These are phyloP conservation scores for Macroventuria anomochaeta DNA, from an alignment of 2,329 filamentous ascomycete species.

Conservation along the genomic window DNA sequence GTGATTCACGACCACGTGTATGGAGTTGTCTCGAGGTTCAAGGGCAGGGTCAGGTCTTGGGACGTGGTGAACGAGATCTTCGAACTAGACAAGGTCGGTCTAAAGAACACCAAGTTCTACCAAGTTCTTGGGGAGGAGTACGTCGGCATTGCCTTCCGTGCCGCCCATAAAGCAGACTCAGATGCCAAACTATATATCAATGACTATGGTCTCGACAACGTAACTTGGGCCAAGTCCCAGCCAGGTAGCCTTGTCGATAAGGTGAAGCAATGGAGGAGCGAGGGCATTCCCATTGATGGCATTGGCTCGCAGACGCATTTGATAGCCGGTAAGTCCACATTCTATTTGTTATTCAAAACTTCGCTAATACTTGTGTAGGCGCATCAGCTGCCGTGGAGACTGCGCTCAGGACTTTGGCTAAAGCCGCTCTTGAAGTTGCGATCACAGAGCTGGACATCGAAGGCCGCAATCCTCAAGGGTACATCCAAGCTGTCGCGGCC, in stretches of 20 bases:
- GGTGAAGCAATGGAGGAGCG: conserved; percentile 69
- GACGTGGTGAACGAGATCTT: conserved; percentile 72
- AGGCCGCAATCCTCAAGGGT: conserved; percentile 63
- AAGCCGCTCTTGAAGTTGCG: conserved; percentile 59
- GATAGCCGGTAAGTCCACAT: conserved; percentile 3
- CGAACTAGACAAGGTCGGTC: conserved; percentile 62
- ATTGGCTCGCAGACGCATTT: conserved; percentile 60
- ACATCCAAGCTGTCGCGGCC: conserved; percentile 61
- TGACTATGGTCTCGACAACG: conserved; percentile 69
- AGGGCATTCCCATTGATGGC: too few relatives aligned
- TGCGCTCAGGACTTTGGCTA: background rate
- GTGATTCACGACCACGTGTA: conserved; percentile 68
- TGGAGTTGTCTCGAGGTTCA: conserved; percentile 65
- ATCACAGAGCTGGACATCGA: conserved; percentile 74
- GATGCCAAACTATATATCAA: conserved; percentile 76
- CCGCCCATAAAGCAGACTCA: conserved; percentile 71
- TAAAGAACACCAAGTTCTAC: conserved; percentile 69
- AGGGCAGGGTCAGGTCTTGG: conserved; percentile 68
- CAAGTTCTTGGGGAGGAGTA: conserved; percentile 73
- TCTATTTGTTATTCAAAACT: too few relatives aligned
- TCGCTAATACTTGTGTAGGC: too few relatives aligned
- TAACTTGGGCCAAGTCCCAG: conserved; percentile 63
- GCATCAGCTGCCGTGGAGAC: background rate
- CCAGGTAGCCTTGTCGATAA: conserved; percentile 61
- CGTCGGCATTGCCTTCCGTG: conserved; percentile 72